These are phyloP conservation scores for Kwoniella dendrophila DNA, from an alignment of 768 basidiomycete species.

Conservation along the genomic window DNA sequence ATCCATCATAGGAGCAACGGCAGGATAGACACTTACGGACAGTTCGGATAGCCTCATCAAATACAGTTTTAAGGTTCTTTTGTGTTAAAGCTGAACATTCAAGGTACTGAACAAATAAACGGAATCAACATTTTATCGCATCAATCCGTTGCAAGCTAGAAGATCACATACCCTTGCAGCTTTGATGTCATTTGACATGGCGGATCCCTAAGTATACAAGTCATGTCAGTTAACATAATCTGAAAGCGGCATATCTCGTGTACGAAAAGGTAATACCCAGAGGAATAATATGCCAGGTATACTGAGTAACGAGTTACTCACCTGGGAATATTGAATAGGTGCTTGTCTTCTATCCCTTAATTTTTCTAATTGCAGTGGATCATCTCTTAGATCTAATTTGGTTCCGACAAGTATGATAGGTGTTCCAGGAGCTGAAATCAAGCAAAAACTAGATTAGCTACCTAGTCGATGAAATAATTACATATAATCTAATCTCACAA, in stretches of 20 bases:
- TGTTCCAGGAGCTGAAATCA: conserved; percentile 72
- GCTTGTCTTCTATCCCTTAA: conserved; percentile 52
- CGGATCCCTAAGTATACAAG: conserved; percentile 36
- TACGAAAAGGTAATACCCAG: too few relatives aligned
- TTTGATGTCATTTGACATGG: conserved; percentile 49
- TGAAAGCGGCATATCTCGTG: neutral
- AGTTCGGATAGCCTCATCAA: conserved; percentile 57
- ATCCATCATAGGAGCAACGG: too few relatives aligned
- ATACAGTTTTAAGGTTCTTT: conserved; percentile 56
- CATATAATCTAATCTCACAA: conserved; percentile 34
- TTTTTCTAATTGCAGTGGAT: conserved; percentile 71
- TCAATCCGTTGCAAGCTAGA: too few relatives aligned
- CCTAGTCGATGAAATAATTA: neutral
- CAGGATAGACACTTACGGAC: conserved; percentile 40
- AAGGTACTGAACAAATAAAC: conserved; percentile 38
- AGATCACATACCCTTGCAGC: conserved; percentile 46
- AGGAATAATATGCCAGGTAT: too few relatives aligned
- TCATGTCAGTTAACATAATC: neutral
- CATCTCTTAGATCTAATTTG: conserved; percentile 85
- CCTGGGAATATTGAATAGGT: conserved; percentile 50
- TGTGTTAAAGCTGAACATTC: conserved; percentile 56
- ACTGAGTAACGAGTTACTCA: conserved; percentile 14
- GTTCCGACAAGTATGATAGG: conserved; percentile 90
- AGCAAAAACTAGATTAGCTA: neutral
- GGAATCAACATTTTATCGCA: conserved; percentile 12